Evolutionary conservation across 1,284 basidiomycete species (phyloP), one percentile per base, ranked within the genome.

Genomic region (Pholiota adiposa): DNA sequence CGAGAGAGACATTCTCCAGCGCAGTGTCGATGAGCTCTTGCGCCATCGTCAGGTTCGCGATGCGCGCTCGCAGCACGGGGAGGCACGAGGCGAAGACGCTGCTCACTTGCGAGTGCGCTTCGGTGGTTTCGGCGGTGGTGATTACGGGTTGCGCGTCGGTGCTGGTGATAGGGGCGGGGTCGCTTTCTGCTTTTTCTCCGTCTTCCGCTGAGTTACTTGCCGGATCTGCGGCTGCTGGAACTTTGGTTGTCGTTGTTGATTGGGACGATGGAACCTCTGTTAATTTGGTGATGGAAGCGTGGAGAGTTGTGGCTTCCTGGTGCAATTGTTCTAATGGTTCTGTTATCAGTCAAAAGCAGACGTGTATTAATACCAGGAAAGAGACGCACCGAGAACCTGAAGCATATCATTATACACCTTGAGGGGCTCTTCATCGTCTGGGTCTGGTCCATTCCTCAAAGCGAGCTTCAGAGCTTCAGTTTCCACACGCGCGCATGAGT

Each of bases 11-110:
- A 58, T 79, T 82, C 65, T 82, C 79, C 44, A 80, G 77, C 14
- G 79, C 76, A 21, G 77, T 75, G 56, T 81, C 77, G 23, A 82
- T 70, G 18, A 83, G 70, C 21, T 80, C 77, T 48, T 77, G 77
- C 1, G 80, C 80, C 74, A 79, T 75, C 8, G 70, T 61, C n/a
- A 83, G 63, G 62, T 82, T 82, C 8, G 74, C 73, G 6, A 73
- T 73, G 3, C 81, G 76, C 1, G 79, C 78, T 14, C 72, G 71
- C 1, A 83, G 66, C 23, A 82, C 73, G 27, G 81, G 78, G 6
- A 82, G 65, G 61, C 78, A 79, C 0, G 80, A 77, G 4, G 69
- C 59, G 59, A 82, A 79, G 23, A 82, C 66, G 18, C 70, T 70
- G 4, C 72, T 58, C 34, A 81, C 73, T 63, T 77, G 78, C 4